Percentiles rank a stretch among this genome's conserved stretches.
Evolutionary conservation across 345 rosid genomes (phyloP).

Genomic region (Eucalyptus microcorys): DNA sequence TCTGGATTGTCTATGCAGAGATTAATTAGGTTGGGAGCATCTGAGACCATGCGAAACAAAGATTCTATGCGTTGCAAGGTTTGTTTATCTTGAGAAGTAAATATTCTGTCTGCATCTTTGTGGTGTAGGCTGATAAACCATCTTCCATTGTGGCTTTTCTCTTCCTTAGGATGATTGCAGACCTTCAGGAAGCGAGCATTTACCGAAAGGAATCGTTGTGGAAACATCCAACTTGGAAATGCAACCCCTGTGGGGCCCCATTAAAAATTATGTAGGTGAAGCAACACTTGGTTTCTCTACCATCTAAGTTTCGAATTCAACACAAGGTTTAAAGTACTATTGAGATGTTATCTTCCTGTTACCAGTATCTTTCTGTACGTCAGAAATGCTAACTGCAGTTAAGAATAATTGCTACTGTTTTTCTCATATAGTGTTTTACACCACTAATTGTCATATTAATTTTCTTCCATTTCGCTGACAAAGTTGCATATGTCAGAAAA

Average conservation of each 20-base stretch:
- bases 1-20: neutral
- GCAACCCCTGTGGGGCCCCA: conserved; percentile 36
- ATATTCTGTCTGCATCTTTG: neutral
- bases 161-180: conserved; percentile 14
- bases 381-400: neutral
- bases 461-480: neutral
- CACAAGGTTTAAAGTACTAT: neutral
- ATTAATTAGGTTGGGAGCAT: conserved; percentile 22
- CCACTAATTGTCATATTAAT: neutral
- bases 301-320: neutral
- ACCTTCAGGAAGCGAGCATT: conserved; percentile 19
- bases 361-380: neutral
- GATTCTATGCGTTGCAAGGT: conserved; percentile 49
- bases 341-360: neutral
- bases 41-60: conserved; percentile 8
- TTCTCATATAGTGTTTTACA: neutral
- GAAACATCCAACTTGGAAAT: conserved; percentile 26
- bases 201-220: conserved; percentile 22
- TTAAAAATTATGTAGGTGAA: neutral
- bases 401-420: neutral
- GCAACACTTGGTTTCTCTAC: neutral
- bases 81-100: neutral
- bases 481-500: neutral
- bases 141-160: neutral
- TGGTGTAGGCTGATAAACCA: neutral